Evolutionary conservation across 495 filamentous ascomycete genomes (phyloP), one percentile per base, ranked within the genome.

Genomic region (Talaromyces proteolyticus): DNA sequence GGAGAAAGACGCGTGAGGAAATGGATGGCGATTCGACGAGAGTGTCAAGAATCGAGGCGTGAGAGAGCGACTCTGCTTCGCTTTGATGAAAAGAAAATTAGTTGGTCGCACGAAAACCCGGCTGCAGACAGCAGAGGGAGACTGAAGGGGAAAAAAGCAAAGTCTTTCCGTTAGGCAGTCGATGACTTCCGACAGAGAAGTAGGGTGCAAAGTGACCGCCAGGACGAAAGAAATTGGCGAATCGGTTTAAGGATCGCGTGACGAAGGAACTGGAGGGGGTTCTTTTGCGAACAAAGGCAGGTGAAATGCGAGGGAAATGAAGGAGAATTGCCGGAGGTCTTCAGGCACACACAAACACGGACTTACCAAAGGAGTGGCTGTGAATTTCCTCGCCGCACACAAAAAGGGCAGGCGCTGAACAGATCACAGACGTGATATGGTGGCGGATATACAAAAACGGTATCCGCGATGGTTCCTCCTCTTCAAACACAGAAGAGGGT

Each of bases 1-100:
- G 82, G 95, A 39, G 81, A 86, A 59, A 74, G 79, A 12, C 75
- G 82, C 34, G 84, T 80, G 2, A 90, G 77, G 57, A 77, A 77
- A 58, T 85, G 56, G 53, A 59, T 56, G 55, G 63, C 57, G 60
- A 60, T 57, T 59, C 57, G 59, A 47, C 47, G 54, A 54, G 53
- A 45, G 57, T n/a, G 22, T 42, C 20, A 38, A 40, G 29, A 10
- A 34, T 34, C n/a, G 29, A 4, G 2, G 29, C 1, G 29, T 10
- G 14, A 14, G 14, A 4, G 4, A 34, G 14, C 8, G 29, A 34
- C 29, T 34, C 29, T 1, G 29, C n/a, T n/a, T n/a, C n/a, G n/a
- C n/a, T n/a, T n/a, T n/a, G n/a, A n/a, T n/a, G n/a, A n/a, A n/a
- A n/a, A n/a, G n/a, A n/a, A n/a, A n/a, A n/a, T n/a, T n/a, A n/a